phyloP scores from a whole-genome alignment of 352 stramenopile genomes.

The Phytophthora pinifolia region DNA sequence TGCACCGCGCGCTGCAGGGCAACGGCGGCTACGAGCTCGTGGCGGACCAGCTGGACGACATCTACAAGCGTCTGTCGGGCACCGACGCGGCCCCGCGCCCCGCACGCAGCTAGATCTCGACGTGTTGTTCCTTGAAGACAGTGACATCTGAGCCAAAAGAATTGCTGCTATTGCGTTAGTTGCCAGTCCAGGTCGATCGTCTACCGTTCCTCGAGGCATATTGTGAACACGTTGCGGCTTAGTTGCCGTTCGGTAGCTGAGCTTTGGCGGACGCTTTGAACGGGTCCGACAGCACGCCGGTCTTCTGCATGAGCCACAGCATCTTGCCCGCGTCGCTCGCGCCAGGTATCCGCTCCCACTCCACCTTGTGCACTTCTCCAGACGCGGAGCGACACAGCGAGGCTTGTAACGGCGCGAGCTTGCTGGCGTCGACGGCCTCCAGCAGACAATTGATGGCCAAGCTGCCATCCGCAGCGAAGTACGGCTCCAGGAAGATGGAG shows the following conservation, averaged over 20 bases:
- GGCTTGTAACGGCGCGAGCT: constrained; percentile 35
- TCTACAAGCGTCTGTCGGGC: constrained; percentile 80
- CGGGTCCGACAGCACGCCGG: constrained; percentile 37
- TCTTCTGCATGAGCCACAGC: constrained; percentile 75
- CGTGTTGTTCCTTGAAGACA: constrained; percentile 25
- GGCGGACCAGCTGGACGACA: constrained; percentile 77
- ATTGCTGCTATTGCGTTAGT: constrained; percentile 26
- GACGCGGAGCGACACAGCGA: constrained; percentile 41
- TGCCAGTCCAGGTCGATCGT: not conserved
- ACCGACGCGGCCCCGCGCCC: constrained; percentile 60
- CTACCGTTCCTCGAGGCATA: no score
- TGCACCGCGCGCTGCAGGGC: constrained; percentile 65
- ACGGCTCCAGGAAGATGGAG: constrained; percentile 79
- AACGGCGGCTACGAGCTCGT: constrained; percentile 81
- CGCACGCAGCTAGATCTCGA: constrained; percentile 29
- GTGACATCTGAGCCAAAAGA: constrained; percentile 23
- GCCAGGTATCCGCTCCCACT: constrained; percentile 84
- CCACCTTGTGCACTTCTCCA: constrained; percentile 55
- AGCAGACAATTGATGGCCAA: constrained; percentile 75
- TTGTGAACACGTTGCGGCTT: constrained; percentile 2
- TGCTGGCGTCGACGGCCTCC: constrained; percentile 57
- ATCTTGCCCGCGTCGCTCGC: constrained; percentile 69
- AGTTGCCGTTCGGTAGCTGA: constrained; percentile 34
- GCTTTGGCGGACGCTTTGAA: constrained; percentile 21
- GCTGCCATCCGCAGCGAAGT: constrained; percentile 49